Evolutionary conservation across 345 rosid species (phyloP).

Genomic region (Psidium friedrichsthalianum): DNA sequence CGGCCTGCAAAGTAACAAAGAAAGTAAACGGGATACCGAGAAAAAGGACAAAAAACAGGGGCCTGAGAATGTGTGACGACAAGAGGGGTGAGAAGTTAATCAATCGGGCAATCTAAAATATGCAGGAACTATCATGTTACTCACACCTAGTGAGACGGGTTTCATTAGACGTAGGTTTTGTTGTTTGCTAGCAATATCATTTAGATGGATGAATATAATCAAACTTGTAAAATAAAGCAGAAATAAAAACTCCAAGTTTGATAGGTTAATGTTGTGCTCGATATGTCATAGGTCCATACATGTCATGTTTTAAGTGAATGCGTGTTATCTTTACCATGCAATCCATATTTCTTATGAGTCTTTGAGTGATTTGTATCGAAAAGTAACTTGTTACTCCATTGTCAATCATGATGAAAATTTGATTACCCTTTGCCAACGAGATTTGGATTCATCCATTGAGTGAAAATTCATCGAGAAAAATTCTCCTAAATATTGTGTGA

Average conservation of each 20-base stretch:
- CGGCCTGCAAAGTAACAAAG: neutral
- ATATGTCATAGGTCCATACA: neutral
- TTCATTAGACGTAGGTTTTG: too few species aligned
- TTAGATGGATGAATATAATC: too few species aligned
- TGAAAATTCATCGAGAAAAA: too few species aligned
- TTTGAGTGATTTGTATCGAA: neutral
- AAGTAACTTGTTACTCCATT: too few species aligned
- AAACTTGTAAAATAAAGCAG: too few species aligned
- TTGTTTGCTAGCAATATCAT: too few species aligned
- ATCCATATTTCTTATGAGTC: neutral
- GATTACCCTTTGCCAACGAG: too few species aligned
- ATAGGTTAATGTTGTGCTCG: neutral
- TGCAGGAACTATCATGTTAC: neutral
- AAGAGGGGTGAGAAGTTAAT: neutral
- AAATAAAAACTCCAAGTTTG: too few species aligned
- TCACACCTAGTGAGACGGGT: neutral
- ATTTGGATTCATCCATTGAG: too few species aligned
- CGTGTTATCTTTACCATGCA: fast-evolving
- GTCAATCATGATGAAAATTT: too few species aligned
- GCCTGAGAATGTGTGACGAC: neutral
- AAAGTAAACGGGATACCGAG: too few species aligned
- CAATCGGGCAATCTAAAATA: neutral
- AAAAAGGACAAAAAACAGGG: neutral
- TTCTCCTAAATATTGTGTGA: too few species aligned
- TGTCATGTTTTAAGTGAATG: neutral